These are phyloP conservation scores for Mycena latifolia DNA, from an alignment of 768 basidiomycete genomes.

Conservation along the genomic window DNA sequence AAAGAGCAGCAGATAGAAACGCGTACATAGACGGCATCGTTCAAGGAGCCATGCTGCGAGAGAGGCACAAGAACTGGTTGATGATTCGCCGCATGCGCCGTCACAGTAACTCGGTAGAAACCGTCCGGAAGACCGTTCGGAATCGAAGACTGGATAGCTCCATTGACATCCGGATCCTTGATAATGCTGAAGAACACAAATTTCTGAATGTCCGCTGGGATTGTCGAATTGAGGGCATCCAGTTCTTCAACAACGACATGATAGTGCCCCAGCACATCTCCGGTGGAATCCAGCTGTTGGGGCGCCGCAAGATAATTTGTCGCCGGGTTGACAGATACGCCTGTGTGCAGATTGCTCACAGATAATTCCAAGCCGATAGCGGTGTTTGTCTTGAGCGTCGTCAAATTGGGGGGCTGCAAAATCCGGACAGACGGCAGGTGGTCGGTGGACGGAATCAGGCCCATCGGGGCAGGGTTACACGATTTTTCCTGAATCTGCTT, in stretches of 20 bases:
- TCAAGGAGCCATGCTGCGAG: conserved; percentile 55
- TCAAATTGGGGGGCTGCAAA: conserved; percentile 56
- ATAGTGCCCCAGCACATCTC: conserved; percentile 70
- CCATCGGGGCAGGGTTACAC: conserved; percentile 70
- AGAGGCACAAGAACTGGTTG: conserved; percentile 50
- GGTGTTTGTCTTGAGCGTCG: conserved; percentile 55
- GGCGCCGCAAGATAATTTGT: conserved; percentile 65
- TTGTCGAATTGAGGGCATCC: conserved; percentile 59
- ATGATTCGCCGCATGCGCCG: conserved; percentile 41
- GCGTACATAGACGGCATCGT: conserved; percentile 52
- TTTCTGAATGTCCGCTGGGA: conserved; percentile 58
- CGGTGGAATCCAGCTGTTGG: conserved; percentile 63
- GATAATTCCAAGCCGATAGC: conserved; percentile 67
- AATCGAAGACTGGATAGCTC: conserved; percentile 61
- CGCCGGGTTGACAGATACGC: conserved; percentile 63
- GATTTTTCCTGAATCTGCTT: conserved; percentile 54
- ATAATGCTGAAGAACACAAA: conserved; percentile 68
- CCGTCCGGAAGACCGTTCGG: conserved; percentile 62
- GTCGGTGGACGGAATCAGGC: conserved; percentile 61
- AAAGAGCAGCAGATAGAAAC: not conserved
- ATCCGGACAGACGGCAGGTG: conserved; percentile 72
- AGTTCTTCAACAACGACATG: conserved; percentile 74
- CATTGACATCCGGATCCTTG: conserved; percentile 57
- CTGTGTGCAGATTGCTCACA: conserved; percentile 59
- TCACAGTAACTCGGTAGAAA: conserved; percentile 47